Conservation (phyloP, 768 basidiomycete species). For the Boletus rubescentipes region DNA sequence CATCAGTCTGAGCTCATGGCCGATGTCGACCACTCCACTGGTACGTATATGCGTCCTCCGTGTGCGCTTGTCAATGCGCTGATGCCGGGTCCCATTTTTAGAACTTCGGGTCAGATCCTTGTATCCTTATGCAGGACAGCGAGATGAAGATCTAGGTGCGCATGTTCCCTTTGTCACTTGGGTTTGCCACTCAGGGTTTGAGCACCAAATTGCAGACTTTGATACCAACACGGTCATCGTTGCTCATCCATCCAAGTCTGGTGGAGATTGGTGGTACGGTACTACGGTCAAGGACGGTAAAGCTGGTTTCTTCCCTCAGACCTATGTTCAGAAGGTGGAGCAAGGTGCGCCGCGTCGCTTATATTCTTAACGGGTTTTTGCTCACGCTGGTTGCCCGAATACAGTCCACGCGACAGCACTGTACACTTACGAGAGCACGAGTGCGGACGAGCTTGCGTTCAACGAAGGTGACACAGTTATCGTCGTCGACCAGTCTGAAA, state of each 20-base stretch:
- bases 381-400: conserved; percentile 1
- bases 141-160: conserved; percentile 85
- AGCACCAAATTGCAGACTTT: conserved; percentile 55
- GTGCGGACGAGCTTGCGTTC: conserved; percentile 83
- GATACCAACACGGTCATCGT: conserved; percentile 71
- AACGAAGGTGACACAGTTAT: conserved; percentile 73
- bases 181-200: conserved; percentile 1
- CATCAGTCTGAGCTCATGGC: conserved; percentile 52
- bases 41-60: conserved; percentile 38
- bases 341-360: conserved; percentile 41
- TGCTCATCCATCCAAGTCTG: conserved; percentile 84
- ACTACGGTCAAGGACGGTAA: conserved; percentile 60
- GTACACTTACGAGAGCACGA: conserved; percentile 70
- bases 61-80: neutral
- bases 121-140: conserved; percentile 83
- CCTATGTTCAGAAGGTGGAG: conserved; percentile 75
- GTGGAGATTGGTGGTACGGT: conserved; percentile 94
- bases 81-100: conserved; percentile 29
- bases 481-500: conserved; percentile 81
- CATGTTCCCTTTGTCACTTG: conserved; percentile 13
- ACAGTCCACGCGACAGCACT: conserved; percentile 73
- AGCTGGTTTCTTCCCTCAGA: conserved; percentile 87
- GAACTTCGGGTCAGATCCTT: conserved; percentile 77
- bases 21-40: conserved; percentile 66
- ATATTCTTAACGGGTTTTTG: neutral